Percentiles rank a stretch among this genome's conserved stretches.
Evolutionary conservation across 2,329 filamentous ascomycete genomes (phyloP).

Genomic region (Blastomyces emzantsi): DNA sequence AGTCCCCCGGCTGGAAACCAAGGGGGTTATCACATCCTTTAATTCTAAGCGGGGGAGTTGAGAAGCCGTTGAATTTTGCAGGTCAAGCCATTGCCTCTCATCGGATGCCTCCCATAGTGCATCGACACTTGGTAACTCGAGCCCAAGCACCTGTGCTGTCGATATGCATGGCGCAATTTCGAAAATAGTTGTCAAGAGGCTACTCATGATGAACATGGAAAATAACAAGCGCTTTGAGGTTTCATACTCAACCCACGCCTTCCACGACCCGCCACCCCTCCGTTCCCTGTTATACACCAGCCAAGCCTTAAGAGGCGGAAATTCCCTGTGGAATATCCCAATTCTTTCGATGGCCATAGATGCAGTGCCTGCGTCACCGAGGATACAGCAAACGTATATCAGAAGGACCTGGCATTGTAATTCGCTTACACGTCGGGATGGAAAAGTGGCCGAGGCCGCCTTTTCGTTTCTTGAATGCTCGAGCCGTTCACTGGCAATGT

Average conservation of each 20-base stretch:
- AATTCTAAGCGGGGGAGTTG: not conserved
- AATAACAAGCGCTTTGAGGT: constrained; percentile 18
- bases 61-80: not conserved
- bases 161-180: constrained; percentile 6
- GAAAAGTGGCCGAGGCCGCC: too few species aligned
- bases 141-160: not conserved
- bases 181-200: not conserved
- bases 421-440: not conserved
- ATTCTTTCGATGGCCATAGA: not conserved
- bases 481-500: not conserved
- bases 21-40: not conserved
- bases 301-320: not conserved
- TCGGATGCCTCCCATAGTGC: not conserved
- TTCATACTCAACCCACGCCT: constrained; percentile 1
- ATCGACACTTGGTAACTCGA: not conserved
- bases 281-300: not conserved
- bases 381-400: not conserved
- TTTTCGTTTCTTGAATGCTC: not conserved
- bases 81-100: not conserved
- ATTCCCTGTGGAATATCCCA: not conserved
- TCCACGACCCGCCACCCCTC: not conserved
- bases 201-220: not conserved
- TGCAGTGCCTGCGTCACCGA: not conserved
- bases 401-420: not conserved
- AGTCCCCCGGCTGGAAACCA: not conserved